Conservation (phyloP, 2,329 filamentous ascomycete species). For the Cadophora sp. region DNA sequence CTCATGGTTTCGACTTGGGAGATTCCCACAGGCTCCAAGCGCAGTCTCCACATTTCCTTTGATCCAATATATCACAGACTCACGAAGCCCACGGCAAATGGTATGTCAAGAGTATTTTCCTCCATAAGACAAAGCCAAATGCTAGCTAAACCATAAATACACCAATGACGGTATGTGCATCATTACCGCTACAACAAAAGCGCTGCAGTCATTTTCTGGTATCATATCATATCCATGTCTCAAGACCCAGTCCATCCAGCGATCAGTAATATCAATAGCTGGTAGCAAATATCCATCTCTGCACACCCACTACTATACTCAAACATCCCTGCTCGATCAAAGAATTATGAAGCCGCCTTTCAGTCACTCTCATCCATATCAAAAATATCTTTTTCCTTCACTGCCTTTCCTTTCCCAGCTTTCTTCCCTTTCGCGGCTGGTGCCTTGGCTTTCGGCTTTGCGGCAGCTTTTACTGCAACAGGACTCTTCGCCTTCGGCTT, state of each 20-base stretch:
- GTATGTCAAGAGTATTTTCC: slow-evolving; percentile 7
- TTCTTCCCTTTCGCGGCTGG: slow-evolving; percentile 9
- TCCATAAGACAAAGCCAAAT: neutral
- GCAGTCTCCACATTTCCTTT: too few relatives aligned
- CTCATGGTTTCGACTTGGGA: too few relatives aligned
- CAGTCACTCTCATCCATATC: slow-evolving; percentile 16
- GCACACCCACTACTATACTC: neutral
- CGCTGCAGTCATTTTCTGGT: slow-evolving; percentile 9
- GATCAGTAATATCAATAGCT: neutral
- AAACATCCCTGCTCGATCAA: neutral
- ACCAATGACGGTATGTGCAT: neutral
- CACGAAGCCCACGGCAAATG: neutral
- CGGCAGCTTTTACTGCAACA: slow-evolving; percentile 12
- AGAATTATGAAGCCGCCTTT: neutral
- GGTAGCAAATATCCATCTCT: neutral
- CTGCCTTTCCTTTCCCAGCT: slow-evolving; percentile 12
- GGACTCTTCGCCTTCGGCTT: slow-evolving; percentile 21
- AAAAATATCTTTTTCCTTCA: slow-evolving; percentile 7
- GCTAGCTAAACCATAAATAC: neutral
- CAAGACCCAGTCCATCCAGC: slow-evolving; percentile 9
- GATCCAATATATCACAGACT: neutral
- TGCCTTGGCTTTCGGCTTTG: slow-evolving; percentile 18
- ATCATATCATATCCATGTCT: slow-evolving; percentile 14
- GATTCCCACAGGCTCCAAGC: too few relatives aligned
- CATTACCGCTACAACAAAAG: neutral